A percentile compares a stretch with the other conserved stretches of the same genome.
Conservation (phyloP, 768 basidiomycete species). For the Leccinum ochraceum region DNA sequence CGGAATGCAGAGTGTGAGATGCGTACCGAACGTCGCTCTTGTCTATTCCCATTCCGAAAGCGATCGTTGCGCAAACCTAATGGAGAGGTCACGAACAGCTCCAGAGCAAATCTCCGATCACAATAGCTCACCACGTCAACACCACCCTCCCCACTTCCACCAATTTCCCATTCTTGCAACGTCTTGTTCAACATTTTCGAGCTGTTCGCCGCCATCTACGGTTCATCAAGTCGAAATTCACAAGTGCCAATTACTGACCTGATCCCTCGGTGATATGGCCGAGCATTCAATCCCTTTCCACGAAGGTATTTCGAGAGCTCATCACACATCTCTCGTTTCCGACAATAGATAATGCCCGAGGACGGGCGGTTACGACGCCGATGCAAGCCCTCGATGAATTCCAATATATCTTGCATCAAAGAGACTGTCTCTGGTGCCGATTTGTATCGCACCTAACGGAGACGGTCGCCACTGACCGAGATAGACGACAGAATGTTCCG, state of each 20-base stretch:
- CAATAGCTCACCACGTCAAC: conserved; percentile 59
- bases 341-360: conserved; percentile 78
- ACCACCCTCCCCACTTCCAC: conserved; percentile 50
- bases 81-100: neutral
- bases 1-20: neutral
- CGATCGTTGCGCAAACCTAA: conserved; percentile 77
- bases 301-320: conserved; percentile 64
- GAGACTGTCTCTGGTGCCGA: conserved; percentile 48
- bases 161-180: conserved; percentile 59
- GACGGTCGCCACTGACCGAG: neutral
- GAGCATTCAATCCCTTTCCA: conserved; percentile 63
- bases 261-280: conserved; percentile 76
- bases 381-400: conserved; percentile 67
- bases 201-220: conserved; percentile 31
- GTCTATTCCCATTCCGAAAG: conserved; percentile 88
- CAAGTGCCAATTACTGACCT: conserved; percentile 36
- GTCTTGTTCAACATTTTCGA: conserved; percentile 50
- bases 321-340: conserved; percentile 66
- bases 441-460: conserved; percentile 60
- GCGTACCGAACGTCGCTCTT: conserved; percentile 71
- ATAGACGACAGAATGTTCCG: neutral
- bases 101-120: neutral
- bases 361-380: conserved; percentile 57
- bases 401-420: conserved; percentile 64
- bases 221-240: neutral